Evolutionary conservation across 2,329 filamentous ascomycete species (phyloP), one percentile per base, ranked within the genome.

Genomic region (Hypomyces rosellus): DNA sequence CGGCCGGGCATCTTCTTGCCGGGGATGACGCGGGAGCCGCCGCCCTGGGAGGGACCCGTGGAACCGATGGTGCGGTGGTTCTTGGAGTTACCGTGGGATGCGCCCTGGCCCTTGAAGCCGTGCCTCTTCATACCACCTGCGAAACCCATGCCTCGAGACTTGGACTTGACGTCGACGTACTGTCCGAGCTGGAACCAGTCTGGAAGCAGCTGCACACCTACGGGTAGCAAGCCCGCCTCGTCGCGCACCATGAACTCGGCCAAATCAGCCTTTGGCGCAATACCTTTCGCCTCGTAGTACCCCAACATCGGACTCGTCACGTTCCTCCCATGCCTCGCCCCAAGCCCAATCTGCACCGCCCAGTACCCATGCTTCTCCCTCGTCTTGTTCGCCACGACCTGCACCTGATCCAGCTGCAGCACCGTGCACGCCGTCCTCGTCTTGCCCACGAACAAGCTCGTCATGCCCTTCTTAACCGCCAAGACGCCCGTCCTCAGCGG

Each of bases 1-100:
- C 89, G 83, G 49, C 93, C 93, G 3, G 93, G 83, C 93, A 99
- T 99, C 74, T 90, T 93, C 82, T 99, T 99, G 54, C 93, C 93
- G 0, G 93, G 93, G 65, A 90, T 75, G 20, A 99, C 92, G 71
- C 93, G 83, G 55, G 89, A 95, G 72, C 93, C 93, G 65, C 87
- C 85, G 57, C 93, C 93, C 71, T 99, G 93, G 60, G 86, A 88
- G 53, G 87, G 89, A 67, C 93, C 93, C 7, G 86, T 80, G 34
- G 89, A 92, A 76, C 93, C 93, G 73, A 96, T 88, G 25, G 88
- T 88, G 64, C 93, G 82, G 77, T 99, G 93, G 64, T 89, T 90
- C 73, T 90, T 84, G 65, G 91, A 96, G 73, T 95, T 92, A 79
- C 93, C 93, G 80, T 99, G 93, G 61, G 85, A 91, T 51, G 89